These are phyloP conservation scores for Ophiostoma australiae DNA, from an alignment of 2,329 filamentous ascomycete species.

Conservation along the genomic window DNA sequence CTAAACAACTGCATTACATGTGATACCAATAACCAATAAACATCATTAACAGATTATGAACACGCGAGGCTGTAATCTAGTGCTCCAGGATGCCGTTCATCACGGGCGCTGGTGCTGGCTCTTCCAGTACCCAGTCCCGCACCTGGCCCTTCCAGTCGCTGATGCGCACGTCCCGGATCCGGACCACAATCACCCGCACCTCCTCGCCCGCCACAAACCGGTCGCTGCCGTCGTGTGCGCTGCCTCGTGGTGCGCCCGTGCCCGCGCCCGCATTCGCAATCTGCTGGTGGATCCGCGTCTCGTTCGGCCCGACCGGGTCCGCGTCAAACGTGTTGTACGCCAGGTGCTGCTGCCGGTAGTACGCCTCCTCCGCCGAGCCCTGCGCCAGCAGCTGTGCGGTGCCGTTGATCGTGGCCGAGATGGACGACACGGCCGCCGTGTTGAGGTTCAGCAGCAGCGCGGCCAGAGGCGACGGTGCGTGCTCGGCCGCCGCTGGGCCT, in stretches of 20 bases:
- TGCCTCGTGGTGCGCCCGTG: conserved; percentile 34
- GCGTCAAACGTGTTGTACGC: conserved; percentile 85
- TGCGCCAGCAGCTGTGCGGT: conserved; percentile 65
- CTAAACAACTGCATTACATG: background rate
- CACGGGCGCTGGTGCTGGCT: conserved; percentile 23
- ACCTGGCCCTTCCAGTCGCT: conserved; percentile 95
- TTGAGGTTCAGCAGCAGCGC: conserved; percentile 86
- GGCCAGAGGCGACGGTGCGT: conserved; percentile 66
- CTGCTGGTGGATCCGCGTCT: conserved; percentile 38
- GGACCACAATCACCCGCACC: conserved; percentile 81
- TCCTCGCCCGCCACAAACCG: conserved; percentile 76
- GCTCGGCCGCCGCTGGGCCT: conserved; percentile 38
- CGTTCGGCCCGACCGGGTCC: conserved; percentile 38
- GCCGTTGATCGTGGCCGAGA: conserved; percentile 93
- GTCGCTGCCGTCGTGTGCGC: conserved; percentile 47
- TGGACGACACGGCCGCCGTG: conserved; percentile 77
- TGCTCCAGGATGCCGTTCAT: conserved; percentile 40
- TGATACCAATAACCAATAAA: background rate
- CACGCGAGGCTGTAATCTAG: background rate
- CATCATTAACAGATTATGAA: background rate
- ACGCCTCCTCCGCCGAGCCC: conserved; percentile 76
- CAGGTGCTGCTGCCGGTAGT: conserved; percentile 76
- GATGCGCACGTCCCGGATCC: conserved; percentile 77
- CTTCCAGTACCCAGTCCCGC: conserved; percentile 62
- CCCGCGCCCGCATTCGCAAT: conserved; percentile 30